These are phyloP conservation scores for Trypanosoma caninum DNA, from an alignment of 208 protist genomes.

Conservation along the genomic window DNA sequence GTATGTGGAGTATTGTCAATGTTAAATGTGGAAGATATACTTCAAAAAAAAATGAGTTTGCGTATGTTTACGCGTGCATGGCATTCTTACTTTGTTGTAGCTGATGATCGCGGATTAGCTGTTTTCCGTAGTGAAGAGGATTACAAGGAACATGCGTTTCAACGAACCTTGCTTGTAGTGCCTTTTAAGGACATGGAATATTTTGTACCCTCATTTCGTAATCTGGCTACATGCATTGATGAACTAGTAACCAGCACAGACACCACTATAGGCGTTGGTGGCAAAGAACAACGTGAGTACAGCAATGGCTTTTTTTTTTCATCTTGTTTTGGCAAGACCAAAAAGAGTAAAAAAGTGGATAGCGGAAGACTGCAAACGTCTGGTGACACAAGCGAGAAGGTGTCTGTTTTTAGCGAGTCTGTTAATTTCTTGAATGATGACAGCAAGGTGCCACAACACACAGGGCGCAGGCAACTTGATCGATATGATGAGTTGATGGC, in stretches of 20 bases:
- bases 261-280: no score
- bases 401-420: no score
- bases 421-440: conserved; percentile 2
- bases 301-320: no score
- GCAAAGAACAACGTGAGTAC: no score
- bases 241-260: not conserved
- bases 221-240: not conserved
- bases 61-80: conserved; percentile 18
- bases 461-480: not conserved
- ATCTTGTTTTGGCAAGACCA: no score
- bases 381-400: not conserved
- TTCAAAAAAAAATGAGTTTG: conserved; percentile 1
- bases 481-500: conserved; percentile 19
- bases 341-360: no score
- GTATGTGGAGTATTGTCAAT: conserved; percentile 18
- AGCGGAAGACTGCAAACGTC: not conserved
- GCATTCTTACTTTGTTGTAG: conserved; percentile 38
- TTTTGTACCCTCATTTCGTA: conserved; percentile 38
- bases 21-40: conserved; percentile 11
- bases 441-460: not conserved
- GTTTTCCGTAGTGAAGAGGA: conserved; percentile 34
- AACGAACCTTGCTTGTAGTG: conserved; percentile 29
- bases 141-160: conserved; percentile 33
- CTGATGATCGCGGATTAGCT: conserved; percentile 35
- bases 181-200: conserved; percentile 40